phyloP scores from a whole-genome alignment of 495 filamentous ascomycete genomes.

The Schizothecium vesticola region DNA sequence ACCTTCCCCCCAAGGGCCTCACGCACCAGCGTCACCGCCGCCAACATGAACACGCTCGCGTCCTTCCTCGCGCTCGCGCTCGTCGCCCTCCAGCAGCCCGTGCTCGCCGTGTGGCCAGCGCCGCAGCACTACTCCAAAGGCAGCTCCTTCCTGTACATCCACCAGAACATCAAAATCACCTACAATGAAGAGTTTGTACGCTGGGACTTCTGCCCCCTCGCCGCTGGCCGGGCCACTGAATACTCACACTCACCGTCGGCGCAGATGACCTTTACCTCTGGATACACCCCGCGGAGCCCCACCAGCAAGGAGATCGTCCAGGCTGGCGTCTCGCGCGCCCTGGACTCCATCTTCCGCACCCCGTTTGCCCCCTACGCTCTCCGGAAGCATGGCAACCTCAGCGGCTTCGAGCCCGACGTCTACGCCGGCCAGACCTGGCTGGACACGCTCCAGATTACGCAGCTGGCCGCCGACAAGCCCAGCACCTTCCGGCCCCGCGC shows the following conservation, averaged over 20 bases:
- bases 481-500: constrained; percentile 52
- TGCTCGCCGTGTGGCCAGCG: constrained; percentile 55
- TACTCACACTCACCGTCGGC: constrained; percentile 15
- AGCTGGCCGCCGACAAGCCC: constrained; percentile 49
- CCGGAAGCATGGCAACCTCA: constrained; percentile 47
- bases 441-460: constrained; percentile 51
- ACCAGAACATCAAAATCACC: constrained; percentile 44
- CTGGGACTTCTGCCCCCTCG: constrained; percentile 19
- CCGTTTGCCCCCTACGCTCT: constrained; percentile 75
- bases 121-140: constrained; percentile 50
- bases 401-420: constrained; percentile 55
- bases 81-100: constrained; percentile 27
- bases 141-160: constrained; percentile 51
- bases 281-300: constrained; percentile 34
- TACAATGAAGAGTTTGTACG: constrained; percentile 54
- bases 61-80: constrained; percentile 32
- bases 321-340: constrained; percentile 41
- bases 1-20: not conserved
- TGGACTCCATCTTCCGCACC: constrained; percentile 51
- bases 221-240: constrained; percentile 3
- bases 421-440: constrained; percentile 44
- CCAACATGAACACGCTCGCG: constrained; percentile 30
- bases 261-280: constrained; percentile 39
- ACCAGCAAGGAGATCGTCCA: constrained; percentile 46
- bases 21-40: not conserved